A percentile compares a stretch with the other conserved stretches of the same genome.
Conservation (phyloP, 768 basidiomycete genomes). For the Phallus indusiatus region DNA sequence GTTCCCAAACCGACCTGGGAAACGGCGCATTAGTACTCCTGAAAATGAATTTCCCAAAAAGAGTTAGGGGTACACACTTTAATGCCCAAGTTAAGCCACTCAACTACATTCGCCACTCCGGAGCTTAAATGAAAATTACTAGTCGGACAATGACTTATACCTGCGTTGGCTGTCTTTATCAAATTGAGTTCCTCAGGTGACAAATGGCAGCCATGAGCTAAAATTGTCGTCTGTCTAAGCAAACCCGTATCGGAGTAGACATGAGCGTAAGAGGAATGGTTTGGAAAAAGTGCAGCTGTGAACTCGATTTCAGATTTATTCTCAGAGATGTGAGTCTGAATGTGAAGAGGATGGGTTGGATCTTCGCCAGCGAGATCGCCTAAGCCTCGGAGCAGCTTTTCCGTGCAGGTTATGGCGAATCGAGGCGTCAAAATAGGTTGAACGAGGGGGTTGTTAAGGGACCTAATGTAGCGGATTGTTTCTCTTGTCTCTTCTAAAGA, state of each 20-base stretch:
- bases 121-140: constrained; percentile 89
- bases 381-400: constrained; percentile 52
- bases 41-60: not conserved
- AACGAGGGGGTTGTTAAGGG: constrained; percentile 52
- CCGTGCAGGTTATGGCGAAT: constrained; percentile 88
- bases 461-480: constrained; percentile 62
- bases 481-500: constrained; percentile 55
- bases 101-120: constrained; percentile 72
- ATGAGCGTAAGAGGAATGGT: constrained; percentile 55
- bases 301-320: constrained; percentile 63
- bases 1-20: constrained; percentile 87
- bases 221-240: constrained; percentile 68
- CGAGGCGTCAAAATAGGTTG: constrained; percentile 90
- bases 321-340: constrained; percentile 93
- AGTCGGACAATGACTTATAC: constrained; percentile 88
- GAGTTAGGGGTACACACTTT: constrained; percentile 44
- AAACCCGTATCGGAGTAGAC: constrained; percentile 78
- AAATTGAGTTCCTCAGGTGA: constrained; percentile 63
- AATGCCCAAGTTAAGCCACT: constrained; percentile 72
- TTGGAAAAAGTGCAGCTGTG: constrained; percentile 58
- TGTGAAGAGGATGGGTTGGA: constrained; percentile 39
- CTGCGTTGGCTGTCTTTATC: constrained; percentile 54
- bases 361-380: constrained; percentile 52
- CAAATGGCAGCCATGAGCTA: constrained; percentile 83
- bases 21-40: not conserved